Evolutionary conservation across 495 filamentous ascomycete species (phyloP).

Genomic region (Collariella sp.): DNA sequence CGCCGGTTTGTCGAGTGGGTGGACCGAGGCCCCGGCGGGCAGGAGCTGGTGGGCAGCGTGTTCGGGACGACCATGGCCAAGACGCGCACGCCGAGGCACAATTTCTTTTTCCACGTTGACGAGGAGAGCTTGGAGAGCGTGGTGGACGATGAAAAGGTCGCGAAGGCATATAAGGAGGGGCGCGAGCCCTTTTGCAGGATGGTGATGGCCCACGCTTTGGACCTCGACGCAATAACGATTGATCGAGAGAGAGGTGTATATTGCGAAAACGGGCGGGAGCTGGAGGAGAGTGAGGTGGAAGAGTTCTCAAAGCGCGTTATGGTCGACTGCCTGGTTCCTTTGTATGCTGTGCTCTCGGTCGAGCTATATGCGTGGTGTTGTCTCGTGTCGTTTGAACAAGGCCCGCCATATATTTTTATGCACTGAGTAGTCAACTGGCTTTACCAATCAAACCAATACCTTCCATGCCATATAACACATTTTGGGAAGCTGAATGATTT

Average conservation of each 20-base stretch:
- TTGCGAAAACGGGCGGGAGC: neutral
- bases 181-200: neutral
- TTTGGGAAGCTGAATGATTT: too few species aligned
- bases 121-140: neutral
- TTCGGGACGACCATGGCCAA: neutral
- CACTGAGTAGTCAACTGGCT: too few species aligned
- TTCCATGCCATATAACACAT: too few species aligned
- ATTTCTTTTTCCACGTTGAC: too few species aligned
- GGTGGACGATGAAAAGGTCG: neutral
- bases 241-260: neutral
- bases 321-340: neutral
- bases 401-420: too few species aligned
- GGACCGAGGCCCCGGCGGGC: too few species aligned
- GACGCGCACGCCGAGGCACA: neutral
- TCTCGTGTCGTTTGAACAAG: too few species aligned
- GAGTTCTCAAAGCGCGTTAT: neutral
- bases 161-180: neutral
- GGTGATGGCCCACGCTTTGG: neutral
- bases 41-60: neutral
- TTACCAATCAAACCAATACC: too few species aligned
- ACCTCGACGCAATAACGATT: neutral
- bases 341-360: neutral
- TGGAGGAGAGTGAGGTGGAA: neutral
- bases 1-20: too few species aligned
- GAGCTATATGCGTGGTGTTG: neutral